phyloP scores from a whole-genome alignment of 2,329 filamentous ascomycete genomes.

The Cordyceps fumosorosea region DNA sequence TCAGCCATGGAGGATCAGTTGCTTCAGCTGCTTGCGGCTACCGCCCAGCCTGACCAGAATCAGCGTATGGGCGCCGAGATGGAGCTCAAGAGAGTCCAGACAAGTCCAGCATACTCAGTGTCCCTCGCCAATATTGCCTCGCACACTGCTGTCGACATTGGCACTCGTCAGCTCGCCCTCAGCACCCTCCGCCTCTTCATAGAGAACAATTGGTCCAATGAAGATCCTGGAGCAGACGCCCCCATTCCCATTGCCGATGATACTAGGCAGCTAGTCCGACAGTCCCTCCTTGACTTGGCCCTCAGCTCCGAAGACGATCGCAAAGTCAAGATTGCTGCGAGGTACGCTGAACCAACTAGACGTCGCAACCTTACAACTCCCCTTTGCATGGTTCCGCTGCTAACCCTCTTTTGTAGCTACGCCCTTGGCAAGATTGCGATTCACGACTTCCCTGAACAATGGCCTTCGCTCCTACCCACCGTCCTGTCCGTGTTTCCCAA shows the following conservation, averaged over 20 bases:
- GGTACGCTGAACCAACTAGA: slow-evolving; percentile 44
- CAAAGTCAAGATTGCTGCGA: slow-evolving; percentile 83
- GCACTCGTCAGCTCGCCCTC: slow-evolving; percentile 77
- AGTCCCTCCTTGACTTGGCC: slow-evolving; percentile 69
- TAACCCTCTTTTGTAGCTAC: slow-evolving; percentile 36
- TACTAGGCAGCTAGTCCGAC: slow-evolving; percentile 66
- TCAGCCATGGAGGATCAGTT: slow-evolving; percentile 82
- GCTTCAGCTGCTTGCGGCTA: slow-evolving; percentile 79
- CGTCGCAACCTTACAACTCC: not conserved
- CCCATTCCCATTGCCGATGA: slow-evolving; percentile 64
- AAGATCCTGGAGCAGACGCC: slow-evolving; percentile 59
- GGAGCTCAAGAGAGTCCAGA: slow-evolving; percentile 66
- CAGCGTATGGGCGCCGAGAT: slow-evolving; percentile 82
- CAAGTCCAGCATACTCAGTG: slow-evolving; percentile 65
- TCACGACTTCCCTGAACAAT: slow-evolving; percentile 88
- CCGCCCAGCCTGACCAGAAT: slow-evolving; percentile 68
- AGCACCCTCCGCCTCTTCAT: slow-evolving; percentile 78
- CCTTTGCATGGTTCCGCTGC: not conserved
- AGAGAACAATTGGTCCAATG: slow-evolving; percentile 73
- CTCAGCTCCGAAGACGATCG: slow-evolving; percentile 68
- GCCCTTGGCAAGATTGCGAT: slow-evolving; percentile 90
- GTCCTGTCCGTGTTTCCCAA: slow-evolving; percentile 71
- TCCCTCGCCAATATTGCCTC: slow-evolving; percentile 75
- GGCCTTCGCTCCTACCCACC: slow-evolving; percentile 80
- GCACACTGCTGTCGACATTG: slow-evolving; percentile 64